Percentiles rank a stretch among this genome's conserved stretches.
Conservation (phyloP, 345 rosid genomes). For the Rhodamnia argentea region DNA sequence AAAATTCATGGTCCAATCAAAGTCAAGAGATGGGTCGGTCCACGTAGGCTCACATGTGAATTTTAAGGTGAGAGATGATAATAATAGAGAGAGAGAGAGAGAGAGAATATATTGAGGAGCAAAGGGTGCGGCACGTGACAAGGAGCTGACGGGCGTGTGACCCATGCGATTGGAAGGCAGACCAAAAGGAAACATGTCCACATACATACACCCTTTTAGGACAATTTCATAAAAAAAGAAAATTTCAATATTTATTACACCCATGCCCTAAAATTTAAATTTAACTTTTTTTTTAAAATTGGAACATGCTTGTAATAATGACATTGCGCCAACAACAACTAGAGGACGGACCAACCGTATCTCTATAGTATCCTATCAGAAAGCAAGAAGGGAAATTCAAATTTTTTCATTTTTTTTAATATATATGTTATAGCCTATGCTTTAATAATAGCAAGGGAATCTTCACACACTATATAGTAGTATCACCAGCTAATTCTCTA, state of each 20-base stretch:
- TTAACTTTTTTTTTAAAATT: background rate
- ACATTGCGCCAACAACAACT: background rate
- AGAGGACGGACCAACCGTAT: background rate
- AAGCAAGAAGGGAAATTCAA: background rate
- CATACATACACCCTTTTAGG: slow-evolving; percentile 1
- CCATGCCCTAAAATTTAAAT: background rate
- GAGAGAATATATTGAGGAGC: slow-evolving; percentile 22
- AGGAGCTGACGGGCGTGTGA: slow-evolving; percentile 48
- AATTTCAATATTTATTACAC: background rate
- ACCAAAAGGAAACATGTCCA: slow-evolving; percentile 14
- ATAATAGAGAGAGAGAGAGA: background rate
- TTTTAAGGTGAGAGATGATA: background rate
- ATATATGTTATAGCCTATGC: slow-evolving; percentile 24
- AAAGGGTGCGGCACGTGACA: slow-evolving; percentile 51
- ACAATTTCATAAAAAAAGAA: background rate
- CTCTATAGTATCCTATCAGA: background rate
- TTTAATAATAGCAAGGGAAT: slow-evolving; percentile 27
- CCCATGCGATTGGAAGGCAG: slow-evolving; percentile 38
- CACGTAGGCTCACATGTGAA: background rate
- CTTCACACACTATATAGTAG: slow-evolving; percentile 12
- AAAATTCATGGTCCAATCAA: background rate
- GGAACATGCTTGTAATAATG: slow-evolving; percentile 31
- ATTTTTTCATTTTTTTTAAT: background rate
- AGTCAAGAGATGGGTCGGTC: background rate
- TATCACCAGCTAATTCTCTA: slow-evolving; percentile 17